Percentiles rank a stretch among this genome's conserved stretches.
Evolutionary conservation across 2,329 filamentous ascomycete genomes (phyloP).

Genomic region (Penicillium sp.): DNA sequence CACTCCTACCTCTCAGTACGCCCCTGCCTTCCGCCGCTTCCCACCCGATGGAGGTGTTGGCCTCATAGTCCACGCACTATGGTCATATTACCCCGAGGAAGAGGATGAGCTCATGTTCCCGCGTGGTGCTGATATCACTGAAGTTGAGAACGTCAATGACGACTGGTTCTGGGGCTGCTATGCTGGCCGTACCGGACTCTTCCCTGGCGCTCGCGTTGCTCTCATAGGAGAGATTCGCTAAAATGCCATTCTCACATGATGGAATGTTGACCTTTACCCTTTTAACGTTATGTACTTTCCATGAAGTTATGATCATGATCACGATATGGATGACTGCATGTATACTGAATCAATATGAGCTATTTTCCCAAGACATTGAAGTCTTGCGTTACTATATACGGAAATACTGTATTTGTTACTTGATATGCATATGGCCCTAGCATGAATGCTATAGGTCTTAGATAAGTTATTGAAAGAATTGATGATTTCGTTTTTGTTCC

Average conservation of each 20-base stretch:
- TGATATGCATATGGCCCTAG: neutral
- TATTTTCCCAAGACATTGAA: neutral
- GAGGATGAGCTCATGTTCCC: slow-evolving; percentile 81
- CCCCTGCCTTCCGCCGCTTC: slow-evolving; percentile 45
- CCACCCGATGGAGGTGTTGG: slow-evolving; percentile 77
- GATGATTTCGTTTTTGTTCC: neutral
- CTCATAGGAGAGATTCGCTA: slow-evolving; percentile 34
- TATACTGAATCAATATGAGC: neutral
- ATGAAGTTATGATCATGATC: slow-evolving; percentile 15
- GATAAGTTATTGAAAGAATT: neutral
- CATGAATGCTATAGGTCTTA: neutral
- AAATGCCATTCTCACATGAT: neutral
- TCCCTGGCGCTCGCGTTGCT: slow-evolving; percentile 75
- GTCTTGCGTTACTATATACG: neutral
- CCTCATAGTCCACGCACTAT: slow-evolving; percentile 62
- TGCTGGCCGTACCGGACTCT: slow-evolving; percentile 75
- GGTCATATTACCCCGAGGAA: slow-evolving; percentile 73
- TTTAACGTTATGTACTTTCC: neutral
- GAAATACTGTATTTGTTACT: neutral
- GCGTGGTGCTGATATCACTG: slow-evolving; percentile 75
- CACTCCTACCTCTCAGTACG: slow-evolving; percentile 16
- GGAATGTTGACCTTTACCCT: neutral
- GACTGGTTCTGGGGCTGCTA: slow-evolving; percentile 91
- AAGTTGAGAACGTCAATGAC: slow-evolving; percentile 83
- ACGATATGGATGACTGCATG: slow-evolving; percentile 12